Conservation (phyloP, 2,329 filamentous ascomycete genomes). For the Xylariales sp. region DNA sequence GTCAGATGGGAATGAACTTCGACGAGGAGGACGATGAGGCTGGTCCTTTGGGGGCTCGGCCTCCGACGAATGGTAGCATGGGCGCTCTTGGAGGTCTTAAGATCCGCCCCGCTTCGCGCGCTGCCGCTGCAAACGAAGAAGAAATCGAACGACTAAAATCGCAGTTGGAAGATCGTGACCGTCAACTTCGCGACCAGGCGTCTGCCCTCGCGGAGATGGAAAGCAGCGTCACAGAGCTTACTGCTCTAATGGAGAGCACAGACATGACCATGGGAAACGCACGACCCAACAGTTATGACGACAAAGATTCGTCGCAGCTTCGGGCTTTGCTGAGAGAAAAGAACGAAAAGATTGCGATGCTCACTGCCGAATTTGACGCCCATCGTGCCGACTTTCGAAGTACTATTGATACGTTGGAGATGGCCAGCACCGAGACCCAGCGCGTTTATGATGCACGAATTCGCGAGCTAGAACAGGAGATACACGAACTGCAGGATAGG, state of each 20-base stretch:
- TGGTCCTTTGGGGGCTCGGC: conserved; percentile 47
- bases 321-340: conserved; percentile 85
- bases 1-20: conserved; percentile 29
- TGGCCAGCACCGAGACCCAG: conserved; percentile 93
- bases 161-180: conserved; percentile 79
- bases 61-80: conserved; percentile 48
- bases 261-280: conserved; percentile 38
- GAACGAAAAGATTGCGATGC: conserved; percentile 91
- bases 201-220: conserved; percentile 86
- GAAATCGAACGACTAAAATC: conserved; percentile 69
- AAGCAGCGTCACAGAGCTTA: conserved; percentile 34
- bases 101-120: conserved; percentile 49
- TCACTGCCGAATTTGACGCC: conserved; percentile 91
- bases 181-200: conserved; percentile 84
- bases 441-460: conserved; percentile 94
- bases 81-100: conserved; percentile 52
- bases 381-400: conserved; percentile 94
- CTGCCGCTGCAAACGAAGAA: conserved; percentile 52
- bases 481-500: conserved; percentile 76
- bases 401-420: conserved; percentile 92
- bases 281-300: conserved; percentile 50
- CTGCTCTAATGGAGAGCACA: conserved; percentile 62
- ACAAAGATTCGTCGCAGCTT: conserved; percentile 71
- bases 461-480: conserved; percentile 76
- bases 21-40: conserved; percentile 54